Evolutionary conservation across 2,329 filamentous ascomycete species (phyloP).

Genomic region (Zasmidium cellare): DNA sequence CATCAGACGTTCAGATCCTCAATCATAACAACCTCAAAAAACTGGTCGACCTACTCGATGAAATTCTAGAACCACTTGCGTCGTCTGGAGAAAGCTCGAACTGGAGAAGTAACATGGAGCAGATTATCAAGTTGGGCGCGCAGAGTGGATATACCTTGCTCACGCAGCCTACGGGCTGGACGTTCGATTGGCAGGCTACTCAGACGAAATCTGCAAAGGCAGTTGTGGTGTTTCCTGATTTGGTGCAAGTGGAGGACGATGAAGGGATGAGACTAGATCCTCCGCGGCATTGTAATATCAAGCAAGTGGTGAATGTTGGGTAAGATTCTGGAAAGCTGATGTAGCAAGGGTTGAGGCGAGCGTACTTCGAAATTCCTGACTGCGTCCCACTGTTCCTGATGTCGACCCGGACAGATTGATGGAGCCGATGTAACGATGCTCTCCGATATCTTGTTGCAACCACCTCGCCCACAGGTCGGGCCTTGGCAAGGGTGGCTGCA

Average conservation of each 20-base stretch:
- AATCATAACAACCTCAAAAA: background rate
- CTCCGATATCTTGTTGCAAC: no score
- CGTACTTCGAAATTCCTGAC: background rate
- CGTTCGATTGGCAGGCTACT: slow-evolving; percentile 33
- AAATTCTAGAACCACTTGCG: background rate
- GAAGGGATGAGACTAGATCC: background rate
- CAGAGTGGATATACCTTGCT: slow-evolving; percentile 38
- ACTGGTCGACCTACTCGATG: background rate
- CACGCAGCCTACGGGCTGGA: slow-evolving; percentile 36
- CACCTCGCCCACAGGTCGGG: no score
- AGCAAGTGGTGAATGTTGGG: background rate
- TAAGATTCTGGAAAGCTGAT: background rate
- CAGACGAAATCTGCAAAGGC: slow-evolving; percentile 5
- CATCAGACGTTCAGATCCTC: background rate
- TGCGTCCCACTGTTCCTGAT: no score
- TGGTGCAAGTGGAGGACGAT: slow-evolving; percentile 37
- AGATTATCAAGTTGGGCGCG: slow-evolving; percentile 37
- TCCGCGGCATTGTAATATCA: background rate
- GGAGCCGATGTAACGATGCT: no score
- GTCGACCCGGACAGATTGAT: no score
- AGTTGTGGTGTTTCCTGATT: slow-evolving; percentile 37
- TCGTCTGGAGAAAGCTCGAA: slow-evolving; percentile 13
- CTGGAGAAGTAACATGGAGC: slow-evolving; percentile 35
- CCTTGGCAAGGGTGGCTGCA: no score
- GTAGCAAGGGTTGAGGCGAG: background rate